A percentile compares a stretch with the other conserved stretches of the same genome.
phyloP scores from a whole-genome alignment of 192 early-diverging fungal species.

The Lunasporangiospora selenospora region DNA sequence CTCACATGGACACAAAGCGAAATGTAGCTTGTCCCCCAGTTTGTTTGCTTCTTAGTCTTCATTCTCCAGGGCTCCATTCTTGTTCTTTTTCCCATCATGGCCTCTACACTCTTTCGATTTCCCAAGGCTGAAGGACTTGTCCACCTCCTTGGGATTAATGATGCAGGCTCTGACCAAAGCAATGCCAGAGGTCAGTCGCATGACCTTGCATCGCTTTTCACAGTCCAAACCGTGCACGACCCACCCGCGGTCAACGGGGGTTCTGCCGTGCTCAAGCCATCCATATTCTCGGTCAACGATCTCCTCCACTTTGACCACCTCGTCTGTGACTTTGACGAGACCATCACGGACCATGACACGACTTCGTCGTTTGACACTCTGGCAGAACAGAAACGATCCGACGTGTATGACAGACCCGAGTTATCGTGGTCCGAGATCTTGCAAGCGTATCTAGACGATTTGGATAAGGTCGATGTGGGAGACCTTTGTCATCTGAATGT shows the following conservation, averaged over 20 bases:
- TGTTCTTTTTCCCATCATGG: no score
- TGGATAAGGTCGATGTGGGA: constrained; percentile 23
- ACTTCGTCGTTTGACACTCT: constrained; percentile 42
- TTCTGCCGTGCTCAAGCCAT: background rate
- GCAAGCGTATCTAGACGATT: constrained; percentile 38
- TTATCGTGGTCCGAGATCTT: constrained; percentile 37
- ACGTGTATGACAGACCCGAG: constrained; percentile 10
- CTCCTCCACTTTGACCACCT: constrained; percentile 31
- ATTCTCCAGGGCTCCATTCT: no score
- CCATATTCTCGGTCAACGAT: background rate
- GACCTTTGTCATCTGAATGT: constrained; percentile 29
- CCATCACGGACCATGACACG: constrained; percentile 44
- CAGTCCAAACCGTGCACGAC: constrained; percentile 7
- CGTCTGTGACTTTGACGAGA: constrained; percentile 45
- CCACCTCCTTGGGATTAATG: constrained; percentile 27
- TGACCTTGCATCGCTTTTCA: background rate
- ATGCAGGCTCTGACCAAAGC: no score
- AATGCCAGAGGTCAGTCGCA: no score
- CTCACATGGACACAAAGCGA: no score
- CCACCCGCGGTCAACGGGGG: background rate
- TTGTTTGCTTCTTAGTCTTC: no score
- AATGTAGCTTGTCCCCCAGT: no score
- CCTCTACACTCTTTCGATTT: constrained; percentile 33
- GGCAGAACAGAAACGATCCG: constrained; percentile 12
- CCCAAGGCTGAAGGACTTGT: constrained; percentile 22